phyloP scores from a whole-genome alignment of 345 rosid genomes.

The Populus deltoides region DNA sequence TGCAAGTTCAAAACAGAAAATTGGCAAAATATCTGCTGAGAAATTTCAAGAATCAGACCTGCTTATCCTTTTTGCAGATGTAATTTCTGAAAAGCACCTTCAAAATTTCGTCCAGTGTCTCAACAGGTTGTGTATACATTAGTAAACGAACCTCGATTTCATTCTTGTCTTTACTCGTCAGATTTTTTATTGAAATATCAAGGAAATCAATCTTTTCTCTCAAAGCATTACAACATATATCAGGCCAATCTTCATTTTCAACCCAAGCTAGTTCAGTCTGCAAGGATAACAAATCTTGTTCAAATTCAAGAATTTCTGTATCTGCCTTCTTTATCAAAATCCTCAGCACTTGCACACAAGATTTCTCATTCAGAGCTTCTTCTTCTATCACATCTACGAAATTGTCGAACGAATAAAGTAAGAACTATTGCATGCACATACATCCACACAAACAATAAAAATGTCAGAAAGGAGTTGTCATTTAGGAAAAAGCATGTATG shows the following conservation, averaged over 20 bases:
- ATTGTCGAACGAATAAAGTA: background rate
- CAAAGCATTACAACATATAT: conserved; percentile 44
- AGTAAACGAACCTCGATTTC: conserved; percentile 31
- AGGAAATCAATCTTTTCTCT: conserved; percentile 40
- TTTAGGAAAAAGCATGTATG: background rate
- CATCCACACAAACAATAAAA: background rate
- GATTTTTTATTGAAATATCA: conserved; percentile 26
- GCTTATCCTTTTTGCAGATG: conserved; percentile 23
- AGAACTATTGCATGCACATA: conserved; percentile 3
- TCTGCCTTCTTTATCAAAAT: conserved; percentile 50
- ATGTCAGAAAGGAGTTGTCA: background rate
- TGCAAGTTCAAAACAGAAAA: background rate
- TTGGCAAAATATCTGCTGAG: background rate
- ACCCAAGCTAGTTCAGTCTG: conserved; percentile 51
- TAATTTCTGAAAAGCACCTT: conserved; percentile 33
- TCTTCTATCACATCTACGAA: conserved; percentile 60
- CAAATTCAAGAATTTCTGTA: conserved; percentile 51
- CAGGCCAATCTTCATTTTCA: conserved; percentile 49
- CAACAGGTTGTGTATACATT: conserved; percentile 41
- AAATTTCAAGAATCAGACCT: conserved; percentile 36
- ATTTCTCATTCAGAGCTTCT: conserved; percentile 51
- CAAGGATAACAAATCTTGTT: conserved; percentile 36
- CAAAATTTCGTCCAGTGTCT: conserved; percentile 36
- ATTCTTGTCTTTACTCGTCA: conserved; percentile 36
- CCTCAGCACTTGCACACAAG: conserved; percentile 50